Evolutionary conservation across 768 basidiomycete species (phyloP), one percentile per base, ranked within the genome.

Genomic region (Cyathus striatus): DNA sequence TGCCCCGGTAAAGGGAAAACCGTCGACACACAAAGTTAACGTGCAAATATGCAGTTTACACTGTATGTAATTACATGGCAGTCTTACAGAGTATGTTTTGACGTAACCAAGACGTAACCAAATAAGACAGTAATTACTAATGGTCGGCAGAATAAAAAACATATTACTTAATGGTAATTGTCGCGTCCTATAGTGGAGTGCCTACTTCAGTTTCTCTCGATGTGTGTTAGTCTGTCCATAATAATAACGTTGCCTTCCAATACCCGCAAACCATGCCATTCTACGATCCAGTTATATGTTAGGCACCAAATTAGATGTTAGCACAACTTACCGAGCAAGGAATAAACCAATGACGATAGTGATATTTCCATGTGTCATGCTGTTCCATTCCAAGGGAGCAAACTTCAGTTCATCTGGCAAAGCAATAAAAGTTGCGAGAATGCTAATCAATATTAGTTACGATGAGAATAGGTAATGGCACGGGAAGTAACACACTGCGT

Each of bases 321-420:
- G n/a, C n/a, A 30, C n/a, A n/a, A 22, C 23, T 34, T 22, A 43
- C 42, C 42, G 74, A 49, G 71, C 70, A 30, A 66, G 38, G 41
- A 83, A 70, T 27, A 90, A 65, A 20, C 79, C 61, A 23, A 81
- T 41, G 18, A 77, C 75, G 44, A 79, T 65, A 3, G 84, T 79
- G 55, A 88, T 81, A 52, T 89, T 90, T 24, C 86, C 87, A 50
- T 89, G 86, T 0, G 79, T 84, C 69, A 77, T 82, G 23, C 70
- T 55, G 59, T 89, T 89, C 88, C 86, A 90, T 12, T 56, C 52
- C 6, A 56, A 56, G 25, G 75, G 64, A 23, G 68, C 63, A 44
- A 69, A 80, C 38, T 69, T 71, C 48, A 86, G 59, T 20, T 75
- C 65, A 25, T 60, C 50, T 1, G 88, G 88, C 20, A 88, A 72